Conservation (phyloP, 768 basidiomycete genomes). For the Kwoniella heveanensis region DNA sequence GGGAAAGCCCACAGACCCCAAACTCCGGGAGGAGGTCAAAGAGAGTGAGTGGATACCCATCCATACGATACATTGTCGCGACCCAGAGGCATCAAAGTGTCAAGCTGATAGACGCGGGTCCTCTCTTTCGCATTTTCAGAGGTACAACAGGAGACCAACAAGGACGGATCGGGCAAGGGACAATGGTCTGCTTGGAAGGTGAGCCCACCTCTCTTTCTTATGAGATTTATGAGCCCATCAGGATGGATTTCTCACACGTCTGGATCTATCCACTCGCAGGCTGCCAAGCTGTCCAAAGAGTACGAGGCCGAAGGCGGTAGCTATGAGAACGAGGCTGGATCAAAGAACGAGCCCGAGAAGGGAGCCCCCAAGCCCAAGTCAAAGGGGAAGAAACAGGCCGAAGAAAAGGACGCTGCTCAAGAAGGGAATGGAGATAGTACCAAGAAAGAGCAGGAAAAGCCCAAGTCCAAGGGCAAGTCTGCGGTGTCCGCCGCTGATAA, state of each 20-base stretch:
- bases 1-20: slow-evolving; percentile 54
- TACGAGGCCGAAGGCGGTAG: slow-evolving; percentile 52
- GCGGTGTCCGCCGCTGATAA: neutral
- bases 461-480: neutral
- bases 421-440: too few relatives aligned
- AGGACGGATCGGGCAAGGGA: slow-evolving; percentile 53
- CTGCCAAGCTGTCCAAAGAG: slow-evolving; percentile 50
- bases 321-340: slow-evolving; percentile 52
- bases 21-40: slow-evolving; percentile 50
- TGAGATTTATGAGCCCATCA: too few relatives aligned
- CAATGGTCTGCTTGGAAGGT: slow-evolving; percentile 55
- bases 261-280: too few relatives aligned
- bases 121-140: slow-evolving; percentile 24
- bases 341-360: slow-evolving; percentile 54
- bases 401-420: slow-evolving; percentile 23
- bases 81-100: too few relatives aligned
- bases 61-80: too few relatives aligned
- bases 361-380: slow-evolving; percentile 49
- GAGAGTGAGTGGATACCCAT: slow-evolving; percentile 49
- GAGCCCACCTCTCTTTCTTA: too few relatives aligned
- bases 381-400: slow-evolving; percentile 35
- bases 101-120: too few relatives aligned
- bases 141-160: slow-evolving; percentile 52
- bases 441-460: slow-evolving; percentile 12
- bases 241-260: too few relatives aligned